These are phyloP conservation scores for Lanzia echinophila DNA, from an alignment of 2,329 filamentous ascomycete species.

Conservation along the genomic window DNA sequence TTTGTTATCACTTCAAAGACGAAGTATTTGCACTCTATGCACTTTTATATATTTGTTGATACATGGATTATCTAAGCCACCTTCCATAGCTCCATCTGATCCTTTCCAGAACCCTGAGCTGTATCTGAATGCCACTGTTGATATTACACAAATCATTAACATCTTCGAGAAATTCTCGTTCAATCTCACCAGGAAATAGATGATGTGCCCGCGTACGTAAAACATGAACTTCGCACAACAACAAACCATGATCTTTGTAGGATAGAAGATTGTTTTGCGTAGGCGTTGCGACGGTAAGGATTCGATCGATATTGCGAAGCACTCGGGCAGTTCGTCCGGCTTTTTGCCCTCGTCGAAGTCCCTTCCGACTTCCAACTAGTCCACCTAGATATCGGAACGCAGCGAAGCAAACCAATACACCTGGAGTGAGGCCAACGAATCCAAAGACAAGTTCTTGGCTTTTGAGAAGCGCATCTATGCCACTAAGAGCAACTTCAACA, in stretches of 20 bases:
- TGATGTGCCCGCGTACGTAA: slow-evolving; percentile 62
- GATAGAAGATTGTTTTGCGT: slow-evolving; percentile 69
- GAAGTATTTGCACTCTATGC: too few relatives aligned
- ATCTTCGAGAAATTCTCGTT: slow-evolving; percentile 83
- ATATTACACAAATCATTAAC: slow-evolving; percentile 80
- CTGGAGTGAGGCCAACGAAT: slow-evolving; percentile 91
- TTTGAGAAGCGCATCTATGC: slow-evolving; percentile 89
- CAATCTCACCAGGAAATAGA: slow-evolving; percentile 66
- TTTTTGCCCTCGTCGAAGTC: slow-evolving; percentile 56
- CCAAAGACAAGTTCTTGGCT: slow-evolving; percentile 97
- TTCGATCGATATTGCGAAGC: slow-evolving; percentile 81
- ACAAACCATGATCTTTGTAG: slow-evolving; percentile 86
- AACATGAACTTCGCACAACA: slow-evolving; percentile 85
- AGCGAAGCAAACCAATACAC: slow-evolving; percentile 79
- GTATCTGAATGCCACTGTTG: slow-evolving; percentile 65
- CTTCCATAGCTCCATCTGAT: slow-evolving; percentile 86
- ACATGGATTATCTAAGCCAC: slow-evolving; percentile 46
- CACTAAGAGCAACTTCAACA: slow-evolving; percentile 89
- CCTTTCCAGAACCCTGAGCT: slow-evolving; percentile 71
- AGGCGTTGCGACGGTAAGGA: slow-evolving; percentile 61
- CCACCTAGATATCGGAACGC: slow-evolving; percentile 64
- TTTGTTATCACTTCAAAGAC: too few relatives aligned
- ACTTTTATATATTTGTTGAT: neutral
- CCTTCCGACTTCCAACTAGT: slow-evolving; percentile 63
- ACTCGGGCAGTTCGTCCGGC: slow-evolving; percentile 68